Percentiles rank a stretch among this genome's conserved stretches.
phyloP scores from a whole-genome alignment of 129 eudicot genomes.

The Pseudognaphalium luteoalbum region DNA sequence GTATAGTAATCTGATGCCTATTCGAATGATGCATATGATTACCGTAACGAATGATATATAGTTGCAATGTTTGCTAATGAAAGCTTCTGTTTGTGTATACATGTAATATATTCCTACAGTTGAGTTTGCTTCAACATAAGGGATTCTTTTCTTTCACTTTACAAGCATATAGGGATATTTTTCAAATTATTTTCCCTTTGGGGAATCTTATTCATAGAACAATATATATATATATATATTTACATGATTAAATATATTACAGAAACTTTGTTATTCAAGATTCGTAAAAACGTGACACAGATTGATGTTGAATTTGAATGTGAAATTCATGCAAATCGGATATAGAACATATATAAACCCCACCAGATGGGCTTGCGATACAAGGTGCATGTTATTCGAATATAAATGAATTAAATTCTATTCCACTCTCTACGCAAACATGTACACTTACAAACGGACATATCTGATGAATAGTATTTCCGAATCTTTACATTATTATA shows the following conservation, averaged over 20 bases:
- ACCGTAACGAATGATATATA: conserved; percentile 24
- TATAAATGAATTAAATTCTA: conserved; percentile 20
- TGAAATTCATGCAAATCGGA: conserved; percentile 37
- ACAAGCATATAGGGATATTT: conserved; percentile 35
- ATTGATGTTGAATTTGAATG: conserved; percentile 32
- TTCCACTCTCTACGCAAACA: conserved; percentile 25
- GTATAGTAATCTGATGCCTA: conserved; percentile 41
- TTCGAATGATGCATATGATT: conserved; percentile 33
- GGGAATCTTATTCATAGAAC: conserved; percentile 44
- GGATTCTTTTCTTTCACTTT: conserved; percentile 32
- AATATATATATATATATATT: conserved; percentile 11
- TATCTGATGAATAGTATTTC: no score
- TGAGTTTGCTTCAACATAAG: conserved; percentile 28
- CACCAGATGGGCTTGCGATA: conserved; percentile 35
- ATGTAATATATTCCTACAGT: conserved; percentile 16
- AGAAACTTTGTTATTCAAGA: conserved; percentile 23
- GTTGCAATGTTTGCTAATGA: conserved; percentile 19
- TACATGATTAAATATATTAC: conserved; percentile 12
- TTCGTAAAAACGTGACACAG: conserved; percentile 41
- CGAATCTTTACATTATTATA: no score
- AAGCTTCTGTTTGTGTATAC: conserved; percentile 24
- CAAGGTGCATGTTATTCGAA: conserved; percentile 28
- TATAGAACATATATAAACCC: conserved; percentile 33
- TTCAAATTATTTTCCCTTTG: conserved; percentile 23
- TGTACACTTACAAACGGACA: conserved; percentile 8